Evolutionary conservation across 75 land plant species (phyloP).

Genomic region (Cunninghamia lanceolata): DNA sequence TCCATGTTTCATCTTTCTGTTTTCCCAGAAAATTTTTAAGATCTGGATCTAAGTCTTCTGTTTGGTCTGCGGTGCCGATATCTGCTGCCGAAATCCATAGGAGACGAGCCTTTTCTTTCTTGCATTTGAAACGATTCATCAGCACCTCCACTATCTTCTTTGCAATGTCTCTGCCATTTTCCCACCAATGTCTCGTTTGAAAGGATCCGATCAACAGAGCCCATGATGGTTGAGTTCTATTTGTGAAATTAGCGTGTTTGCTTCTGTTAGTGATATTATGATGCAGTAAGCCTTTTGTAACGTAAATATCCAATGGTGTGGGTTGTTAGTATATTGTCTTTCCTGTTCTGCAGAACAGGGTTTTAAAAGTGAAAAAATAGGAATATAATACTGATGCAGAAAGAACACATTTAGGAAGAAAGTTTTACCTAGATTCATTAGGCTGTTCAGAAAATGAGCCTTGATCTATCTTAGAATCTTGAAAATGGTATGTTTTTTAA

Average conservation of each 20-base stretch:
- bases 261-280: too few species aligned
- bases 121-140: not conserved
- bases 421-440: not conserved
- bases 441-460: not conserved
- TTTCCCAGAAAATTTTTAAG: too few species aligned
- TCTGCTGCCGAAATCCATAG: too few species aligned
- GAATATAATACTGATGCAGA: not conserved
- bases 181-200: not conserved
- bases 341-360: not conserved
- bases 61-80: too few species aligned
- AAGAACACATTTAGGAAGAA: not conserved
- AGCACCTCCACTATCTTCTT: not conserved
- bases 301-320: conserved; percentile 25
- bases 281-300: too few species aligned
- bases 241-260: too few species aligned
- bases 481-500: not conserved
- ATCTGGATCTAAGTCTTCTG: too few species aligned
- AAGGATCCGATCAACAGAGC: not conserved
- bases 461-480: not conserved
- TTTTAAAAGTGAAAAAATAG: not conserved
- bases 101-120: not conserved
- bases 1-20: too few species aligned
- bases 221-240: too few species aligned
- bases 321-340: conserved; percentile 3
- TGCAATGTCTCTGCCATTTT: not conserved